Conservation (phyloP, 225 moss, liverwort and hornwort genomes). For the Polytrichum formosum region DNA sequence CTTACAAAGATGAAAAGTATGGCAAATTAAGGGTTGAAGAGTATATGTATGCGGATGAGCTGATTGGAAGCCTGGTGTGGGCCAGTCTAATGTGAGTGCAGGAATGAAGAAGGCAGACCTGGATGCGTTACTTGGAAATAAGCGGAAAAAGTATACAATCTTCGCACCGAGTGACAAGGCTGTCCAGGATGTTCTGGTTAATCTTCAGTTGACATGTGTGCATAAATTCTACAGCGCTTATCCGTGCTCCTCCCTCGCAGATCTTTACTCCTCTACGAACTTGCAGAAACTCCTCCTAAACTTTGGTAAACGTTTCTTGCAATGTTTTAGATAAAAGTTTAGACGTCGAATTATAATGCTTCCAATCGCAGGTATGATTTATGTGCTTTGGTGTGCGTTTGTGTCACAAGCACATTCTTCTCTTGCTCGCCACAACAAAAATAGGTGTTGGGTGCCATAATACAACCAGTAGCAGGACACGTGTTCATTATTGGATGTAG, state of each 20-base stretch:
- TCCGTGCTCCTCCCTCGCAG: conserved; percentile 18
- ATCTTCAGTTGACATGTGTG: conserved; percentile 19
- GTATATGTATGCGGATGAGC: neutral
- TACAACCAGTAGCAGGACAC: no score
- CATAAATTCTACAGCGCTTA: conserved; percentile 15
- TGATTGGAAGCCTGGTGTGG: neutral
- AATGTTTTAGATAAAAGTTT: neutral
- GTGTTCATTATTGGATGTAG: no score
- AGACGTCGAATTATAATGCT: no score
- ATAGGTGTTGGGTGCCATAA: no score
- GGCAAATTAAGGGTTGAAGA: neutral
- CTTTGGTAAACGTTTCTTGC: conserved; percentile 12
- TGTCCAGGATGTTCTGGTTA: conserved; percentile 16
- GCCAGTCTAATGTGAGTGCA: conserved; percentile 1
- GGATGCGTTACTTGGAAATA: neutral
- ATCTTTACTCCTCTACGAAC: conserved; percentile 18
- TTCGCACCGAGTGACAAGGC: conserved; percentile 30
- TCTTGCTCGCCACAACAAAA: no score
- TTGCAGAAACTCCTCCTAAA: conserved; percentile 19
- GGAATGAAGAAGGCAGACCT: conserved; percentile 3
- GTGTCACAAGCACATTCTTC: no score
- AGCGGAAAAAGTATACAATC: neutral
- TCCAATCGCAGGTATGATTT: no score
- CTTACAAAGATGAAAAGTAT: neutral
- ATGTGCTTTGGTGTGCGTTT: no score